These are phyloP conservation scores for Blastobotrys chiropterorum DNA, from an alignment of 805 yeast species.

Conservation along the genomic window DNA sequence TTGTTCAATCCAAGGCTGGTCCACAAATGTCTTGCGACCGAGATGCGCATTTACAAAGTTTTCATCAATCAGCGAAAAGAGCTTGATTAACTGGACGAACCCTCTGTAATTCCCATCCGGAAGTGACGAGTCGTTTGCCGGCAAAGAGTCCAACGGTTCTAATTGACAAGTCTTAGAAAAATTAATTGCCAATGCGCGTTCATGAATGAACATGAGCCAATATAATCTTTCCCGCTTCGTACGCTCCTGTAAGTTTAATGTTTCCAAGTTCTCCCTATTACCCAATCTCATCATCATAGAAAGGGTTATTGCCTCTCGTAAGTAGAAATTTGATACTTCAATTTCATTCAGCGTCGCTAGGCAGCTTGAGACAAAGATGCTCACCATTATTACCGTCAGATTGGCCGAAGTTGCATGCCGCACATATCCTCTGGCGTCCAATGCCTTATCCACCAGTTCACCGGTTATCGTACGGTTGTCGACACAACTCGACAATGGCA, in stretches of 20 bases:
- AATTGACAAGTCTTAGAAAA: constrained; percentile 9
- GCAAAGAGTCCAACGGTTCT: constrained; percentile 1
- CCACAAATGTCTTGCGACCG: constrained; percentile 1
- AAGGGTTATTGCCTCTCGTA: constrained; percentile 16
- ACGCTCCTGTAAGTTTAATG: constrained; percentile 4
- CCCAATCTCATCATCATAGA: constrained; percentile 7
- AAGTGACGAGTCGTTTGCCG: constrained; percentile 8
- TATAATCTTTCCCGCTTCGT: constrained; percentile 10
- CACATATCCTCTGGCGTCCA: constrained; percentile 9
- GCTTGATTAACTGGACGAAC: constrained; percentile 12
- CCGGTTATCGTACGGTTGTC: too few species aligned
- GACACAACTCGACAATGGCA: too few species aligned
- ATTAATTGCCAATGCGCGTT: constrained; percentile 15
- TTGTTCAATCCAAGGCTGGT: not conserved
- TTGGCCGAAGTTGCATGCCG: constrained; percentile 1
- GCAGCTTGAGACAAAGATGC: constrained; percentile 7
- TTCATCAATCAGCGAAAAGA: constrained; percentile 12
- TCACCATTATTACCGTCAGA: constrained; percentile 8
- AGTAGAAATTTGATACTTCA: constrained; percentile 13
- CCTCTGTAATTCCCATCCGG: constrained; percentile 10
- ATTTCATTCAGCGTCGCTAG: constrained; percentile 9
- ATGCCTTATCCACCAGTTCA: constrained; percentile 8
- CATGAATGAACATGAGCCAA: constrained; percentile 16
- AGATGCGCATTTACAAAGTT: constrained; percentile 13
- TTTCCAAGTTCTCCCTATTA: not conserved